Evolutionary conservation across 1,139 yeast species (phyloP).

Genomic region (Wickerhamomyces sp.): DNA sequence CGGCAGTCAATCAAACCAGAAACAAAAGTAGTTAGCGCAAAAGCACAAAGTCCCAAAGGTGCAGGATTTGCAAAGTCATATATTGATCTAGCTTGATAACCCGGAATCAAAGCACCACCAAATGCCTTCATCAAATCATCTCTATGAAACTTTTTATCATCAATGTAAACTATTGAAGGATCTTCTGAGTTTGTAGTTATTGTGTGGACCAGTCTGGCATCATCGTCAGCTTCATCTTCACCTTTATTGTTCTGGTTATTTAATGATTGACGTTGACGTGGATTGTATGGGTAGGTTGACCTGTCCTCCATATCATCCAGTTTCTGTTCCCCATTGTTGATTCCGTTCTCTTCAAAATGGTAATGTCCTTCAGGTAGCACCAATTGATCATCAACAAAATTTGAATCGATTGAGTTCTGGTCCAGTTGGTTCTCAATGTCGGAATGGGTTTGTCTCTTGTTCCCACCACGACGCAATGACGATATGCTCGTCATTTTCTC

Average conservation of each 20-base stretch:
- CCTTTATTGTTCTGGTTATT: not conserved
- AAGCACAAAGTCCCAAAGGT: constrained; percentile 62
- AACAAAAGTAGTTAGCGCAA: constrained; percentile 66
- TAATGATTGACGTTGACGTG: not conserved
- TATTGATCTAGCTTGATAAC: constrained; percentile 41
- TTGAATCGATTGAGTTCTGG: not conserved
- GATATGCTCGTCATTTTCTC: too few relatives aligned
- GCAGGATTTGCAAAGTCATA: constrained; percentile 56
- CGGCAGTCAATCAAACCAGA: constrained; percentile 47
- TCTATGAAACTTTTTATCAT: constrained; percentile 61
- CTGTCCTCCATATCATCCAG: not conserved
- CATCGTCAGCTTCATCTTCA: not conserved
- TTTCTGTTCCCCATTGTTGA: not conserved
- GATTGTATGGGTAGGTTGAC: not conserved
- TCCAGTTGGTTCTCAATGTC: not conserved
- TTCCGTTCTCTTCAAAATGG: not conserved
- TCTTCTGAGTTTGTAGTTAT: not conserved
- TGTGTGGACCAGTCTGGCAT: not conserved
- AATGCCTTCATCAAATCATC: constrained; percentile 51
- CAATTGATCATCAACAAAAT: not conserved
- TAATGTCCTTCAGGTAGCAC: not conserved
- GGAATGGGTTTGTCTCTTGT: too few relatives aligned
- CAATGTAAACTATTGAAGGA: constrained; percentile 34
- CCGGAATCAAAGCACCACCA: constrained; percentile 62
- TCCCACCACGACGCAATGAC: too few relatives aligned